Evolutionary conservation across 495 filamentous ascomycete species (phyloP).

Genomic region (Cercophora samala): DNA sequence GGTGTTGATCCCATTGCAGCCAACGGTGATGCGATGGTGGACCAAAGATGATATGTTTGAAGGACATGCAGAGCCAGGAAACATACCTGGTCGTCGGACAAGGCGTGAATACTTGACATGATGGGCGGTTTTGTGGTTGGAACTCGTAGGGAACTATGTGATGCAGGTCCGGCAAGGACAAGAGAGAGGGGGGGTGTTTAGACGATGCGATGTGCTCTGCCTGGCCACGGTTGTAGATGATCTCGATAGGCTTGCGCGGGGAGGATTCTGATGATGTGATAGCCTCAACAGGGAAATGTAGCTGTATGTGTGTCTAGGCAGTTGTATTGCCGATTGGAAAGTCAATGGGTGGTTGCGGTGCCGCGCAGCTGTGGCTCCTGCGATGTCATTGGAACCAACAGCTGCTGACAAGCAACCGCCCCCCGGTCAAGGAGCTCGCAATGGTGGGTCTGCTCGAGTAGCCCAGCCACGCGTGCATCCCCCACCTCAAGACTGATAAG

Average conservation of each 20-base stretch:
- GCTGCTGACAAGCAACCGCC: conserved; percentile 13
- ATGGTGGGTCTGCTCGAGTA: neutral
- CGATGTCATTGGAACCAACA: conserved; percentile 25
- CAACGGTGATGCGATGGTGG: neutral
- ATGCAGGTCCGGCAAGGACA: conserved; percentile 2
- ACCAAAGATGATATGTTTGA: neutral
- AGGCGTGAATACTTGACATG: conserved; percentile 89
- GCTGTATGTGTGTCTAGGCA: neutral
- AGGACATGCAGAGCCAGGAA: conserved; percentile 8
- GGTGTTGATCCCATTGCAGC: neutral
- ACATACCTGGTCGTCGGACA: conserved; percentile 92
- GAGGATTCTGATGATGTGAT: neutral
- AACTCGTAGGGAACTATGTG: neutral
- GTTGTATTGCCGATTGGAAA: neutral
- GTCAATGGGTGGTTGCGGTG: conserved; percentile 6
- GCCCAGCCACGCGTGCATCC: conserved; percentile 3
- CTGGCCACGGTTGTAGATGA: neutral
- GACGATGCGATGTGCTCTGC: neutral
- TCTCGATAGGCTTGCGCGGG: neutral
- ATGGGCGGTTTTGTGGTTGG: conserved; percentile 41
- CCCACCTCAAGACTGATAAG: conserved; percentile 2
- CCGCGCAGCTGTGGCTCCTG: conserved; percentile 9
- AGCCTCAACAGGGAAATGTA: neutral
- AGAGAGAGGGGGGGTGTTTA: neutral
- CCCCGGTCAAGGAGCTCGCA: conserved; percentile 10